Base-by-base conservation (phyloP, 179 eudicot genomes). In the Kewa caespitosa region DNA sequence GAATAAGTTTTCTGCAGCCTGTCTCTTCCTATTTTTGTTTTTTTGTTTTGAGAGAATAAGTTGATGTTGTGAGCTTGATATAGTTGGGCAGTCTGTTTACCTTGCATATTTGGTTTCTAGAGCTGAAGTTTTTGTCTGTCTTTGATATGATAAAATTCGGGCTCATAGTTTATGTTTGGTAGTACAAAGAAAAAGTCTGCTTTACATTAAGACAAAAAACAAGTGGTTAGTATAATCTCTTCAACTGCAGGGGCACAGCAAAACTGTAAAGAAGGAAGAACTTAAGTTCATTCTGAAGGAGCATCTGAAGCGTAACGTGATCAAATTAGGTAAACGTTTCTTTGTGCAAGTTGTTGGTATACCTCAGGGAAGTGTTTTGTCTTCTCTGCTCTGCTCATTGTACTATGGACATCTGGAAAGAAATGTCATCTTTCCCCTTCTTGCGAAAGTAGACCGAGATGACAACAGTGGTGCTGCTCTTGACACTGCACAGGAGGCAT, bases 311-410 rank as follows among this genome's bases (percentile, higher is more conserved):
- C 81, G 64, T 59, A 91, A 95, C 67, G 86, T 95, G 72, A 81
- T 95, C 72, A 85, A 80, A 67, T 31, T 90, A 38, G 86, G 80
- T 76, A 72, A 69, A 43, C 48, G 72, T n/a, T 95, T 83, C 75
- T 90, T 82, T 81, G 70, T 84, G 88, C 99, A 95, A 87, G 57
- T 63, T 67, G 90, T 93, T 67, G 99, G 98, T 65, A 95, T 95
- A 78, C 87, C 99, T 68, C 99, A 95, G 85, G 99, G 99, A 79
- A 91, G 99, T 86, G 85, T 85, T 66, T 69, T 93, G 80, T 93
- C 99, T 30, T 81, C 97, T 62, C 81, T 90, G 79, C 90, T 95
- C 50, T 95, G 97, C 80, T 91, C 98, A 76, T 81, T 93, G 78
- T 95, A 95, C 77, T 93, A 84, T 68, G 99, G 97, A 38, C 88